Evolutionary conservation across 1,284 basidiomycete species (phyloP).

Genomic region (Boletus smithii): DNA sequence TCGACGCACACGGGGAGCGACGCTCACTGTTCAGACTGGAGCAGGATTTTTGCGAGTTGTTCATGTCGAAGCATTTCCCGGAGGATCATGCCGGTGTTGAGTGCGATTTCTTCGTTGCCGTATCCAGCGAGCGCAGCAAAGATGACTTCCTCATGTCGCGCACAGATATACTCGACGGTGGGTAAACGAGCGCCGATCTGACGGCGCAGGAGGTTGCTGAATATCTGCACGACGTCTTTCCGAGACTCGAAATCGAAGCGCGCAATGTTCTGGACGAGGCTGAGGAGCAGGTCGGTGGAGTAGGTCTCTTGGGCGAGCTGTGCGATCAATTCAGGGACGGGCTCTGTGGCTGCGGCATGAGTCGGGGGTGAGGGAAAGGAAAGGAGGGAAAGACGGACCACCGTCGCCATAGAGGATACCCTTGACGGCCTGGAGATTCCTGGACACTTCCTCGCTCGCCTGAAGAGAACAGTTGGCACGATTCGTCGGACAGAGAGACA

Average conservation of each 20-base stretch:
- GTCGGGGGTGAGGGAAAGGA: constrained; percentile 6
- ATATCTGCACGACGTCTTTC: constrained; percentile 97
- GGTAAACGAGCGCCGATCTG: constrained; percentile 93
- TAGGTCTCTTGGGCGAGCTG: constrained; percentile 97
- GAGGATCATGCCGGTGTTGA: constrained; percentile 98
- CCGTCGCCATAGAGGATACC: constrained; percentile 83
- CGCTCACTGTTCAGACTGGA: constrained; percentile 89
- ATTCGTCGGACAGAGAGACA: constrained; percentile 4
- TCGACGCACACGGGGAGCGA: constrained; percentile 1
- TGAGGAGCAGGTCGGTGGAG: constrained; percentile 81
- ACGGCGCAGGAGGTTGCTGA: constrained; percentile 90
- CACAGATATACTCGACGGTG: constrained; percentile 90
- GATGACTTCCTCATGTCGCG: constrained; percentile 78
- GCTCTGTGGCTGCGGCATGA: constrained; percentile 45
- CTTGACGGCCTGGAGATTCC: constrained; percentile 87
- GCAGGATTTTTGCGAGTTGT: constrained; percentile 82
- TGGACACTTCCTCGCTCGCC: constrained; percentile 87
- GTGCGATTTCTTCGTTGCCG: constrained; percentile 89
- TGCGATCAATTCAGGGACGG: constrained; percentile 81
- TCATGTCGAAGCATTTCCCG: constrained; percentile 97
- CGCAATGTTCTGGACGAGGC: constrained; percentile 79
- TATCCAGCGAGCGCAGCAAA: constrained; percentile 90
- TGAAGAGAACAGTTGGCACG: constrained; percentile 32
- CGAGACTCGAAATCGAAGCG: constrained; percentile 94
- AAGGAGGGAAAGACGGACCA: constrained; percentile 44